Conservation (phyloP, 768 basidiomycete genomes). For the Cystobasidium ongulense region DNA sequence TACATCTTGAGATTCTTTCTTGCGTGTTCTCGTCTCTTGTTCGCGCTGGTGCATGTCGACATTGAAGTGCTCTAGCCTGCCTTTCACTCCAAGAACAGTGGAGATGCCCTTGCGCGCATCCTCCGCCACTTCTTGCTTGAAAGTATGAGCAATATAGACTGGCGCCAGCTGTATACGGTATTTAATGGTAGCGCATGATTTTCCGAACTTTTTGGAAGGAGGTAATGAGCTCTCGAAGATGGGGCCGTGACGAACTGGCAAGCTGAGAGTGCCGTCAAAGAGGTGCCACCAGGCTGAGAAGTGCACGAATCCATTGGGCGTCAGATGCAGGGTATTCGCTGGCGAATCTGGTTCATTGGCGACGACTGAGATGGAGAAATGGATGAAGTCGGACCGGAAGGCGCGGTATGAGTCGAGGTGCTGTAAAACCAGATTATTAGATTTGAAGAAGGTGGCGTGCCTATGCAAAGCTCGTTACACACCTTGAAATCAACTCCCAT, state of each 20-base stretch:
- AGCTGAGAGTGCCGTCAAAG: conserved; percentile 66
- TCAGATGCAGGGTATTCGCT: conserved; percentile 70
- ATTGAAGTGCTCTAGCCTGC: conserved; percentile 66
- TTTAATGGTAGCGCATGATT: conserved; percentile 81
- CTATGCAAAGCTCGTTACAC: background rate
- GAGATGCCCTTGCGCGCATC: conserved; percentile 73
- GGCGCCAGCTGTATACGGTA: conserved; percentile 71
- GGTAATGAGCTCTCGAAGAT: conserved; percentile 61
- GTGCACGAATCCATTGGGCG: conserved; percentile 72
- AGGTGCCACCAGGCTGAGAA: conserved; percentile 88
- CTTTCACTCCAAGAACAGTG: conserved; percentile 77
- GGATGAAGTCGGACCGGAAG: conserved; percentile 89
- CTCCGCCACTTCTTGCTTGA: conserved; percentile 68
- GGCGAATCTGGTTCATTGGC: conserved; percentile 41
- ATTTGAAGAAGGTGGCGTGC: background rate
- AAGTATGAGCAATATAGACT: conserved; percentile 75
- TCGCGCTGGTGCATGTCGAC: conserved; percentile 88
- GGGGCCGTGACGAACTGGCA: conserved; percentile 81
- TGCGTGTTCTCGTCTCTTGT: conserved; percentile 62
- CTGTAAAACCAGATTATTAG: conserved; percentile 32
- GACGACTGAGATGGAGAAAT: conserved; percentile 75
- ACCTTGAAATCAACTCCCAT: background rate
- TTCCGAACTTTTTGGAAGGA: conserved; percentile 75
- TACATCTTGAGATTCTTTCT: conserved; percentile 54
- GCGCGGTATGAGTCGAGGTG: conserved; percentile 67